Percentiles rank a stretch among this genome's conserved stretches.
Conservation (phyloP, 2,329 filamentous ascomycete genomes). For the Didymella arachidicola region DNA sequence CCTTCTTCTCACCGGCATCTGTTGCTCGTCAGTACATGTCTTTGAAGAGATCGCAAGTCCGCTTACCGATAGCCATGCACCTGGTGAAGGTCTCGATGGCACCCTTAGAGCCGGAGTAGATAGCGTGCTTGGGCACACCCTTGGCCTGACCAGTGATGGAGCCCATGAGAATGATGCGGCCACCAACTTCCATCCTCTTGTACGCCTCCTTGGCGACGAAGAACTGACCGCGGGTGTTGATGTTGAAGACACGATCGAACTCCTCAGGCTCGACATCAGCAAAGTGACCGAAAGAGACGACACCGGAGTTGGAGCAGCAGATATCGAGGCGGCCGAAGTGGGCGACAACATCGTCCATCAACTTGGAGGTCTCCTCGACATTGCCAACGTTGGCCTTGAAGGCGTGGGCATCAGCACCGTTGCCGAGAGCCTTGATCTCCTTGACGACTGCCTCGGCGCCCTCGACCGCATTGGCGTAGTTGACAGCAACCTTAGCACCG, state of each 20-base stretch:
- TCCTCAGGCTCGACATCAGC: conserved; percentile 63
- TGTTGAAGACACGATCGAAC: conserved; percentile 66
- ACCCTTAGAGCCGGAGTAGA: conserved; percentile 63
- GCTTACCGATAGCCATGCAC: conserved; percentile 61
- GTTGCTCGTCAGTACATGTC: conserved; percentile 23
- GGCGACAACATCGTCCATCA: conserved; percentile 69
- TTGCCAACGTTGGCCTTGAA: conserved; percentile 74
- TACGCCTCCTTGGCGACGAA: conserved; percentile 67
- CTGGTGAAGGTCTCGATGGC: conserved; percentile 63
- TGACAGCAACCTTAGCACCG: conserved; percentile 71
- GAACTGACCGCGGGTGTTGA: conserved; percentile 70
- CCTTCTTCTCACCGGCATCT: conserved; percentile 63
- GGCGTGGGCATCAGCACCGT: conserved; percentile 68
- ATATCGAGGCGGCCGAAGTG: conserved; percentile 74
- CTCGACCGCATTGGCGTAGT: conserved; percentile 71
- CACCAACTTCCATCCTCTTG: conserved; percentile 61
- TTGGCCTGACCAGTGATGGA: conserved; percentile 66
- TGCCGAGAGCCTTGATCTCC: conserved; percentile 67
- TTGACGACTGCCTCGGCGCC: conserved; percentile 72
- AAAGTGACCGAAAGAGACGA: conserved; percentile 62
- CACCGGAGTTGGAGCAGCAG: conserved; percentile 73
- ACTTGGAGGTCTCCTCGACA: conserved; percentile 66
- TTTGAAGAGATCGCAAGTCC: background rate
- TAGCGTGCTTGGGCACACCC: conserved; percentile 62
- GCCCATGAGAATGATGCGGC: conserved; percentile 63